Evolutionary conservation across 306 rosid genomes (phyloP), one percentile per base, ranked within the genome.

Genomic region (Clitoria ternatea): DNA sequence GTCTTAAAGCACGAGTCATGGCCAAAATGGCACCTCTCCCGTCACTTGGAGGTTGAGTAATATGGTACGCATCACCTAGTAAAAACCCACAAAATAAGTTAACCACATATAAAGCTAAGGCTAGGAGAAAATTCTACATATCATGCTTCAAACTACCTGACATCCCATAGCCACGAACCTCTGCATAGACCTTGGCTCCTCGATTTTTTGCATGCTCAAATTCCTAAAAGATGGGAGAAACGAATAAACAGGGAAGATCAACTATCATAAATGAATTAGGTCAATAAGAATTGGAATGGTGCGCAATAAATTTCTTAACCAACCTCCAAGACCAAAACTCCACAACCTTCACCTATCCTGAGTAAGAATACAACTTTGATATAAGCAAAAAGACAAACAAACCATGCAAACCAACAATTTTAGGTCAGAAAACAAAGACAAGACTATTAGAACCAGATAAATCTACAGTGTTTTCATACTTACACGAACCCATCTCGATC

Each of bases 21-120:
- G 98, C 97, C 70, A 94, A 79, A 86, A 89, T 85, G 70, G 96
- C 97, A 59, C 96, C 97, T 82, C 94, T 87, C 83, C 98, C 98
- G 60, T 89, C 86, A 76, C 30, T 65, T 73, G 87, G 96, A 1
- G 97, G 98, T 80, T 94, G 97, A 75, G 97, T 94, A 69, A 94
- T 94, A 77, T 94, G 98, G 74, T 87, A 64, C 48, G 98, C 98
- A 76, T 93, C 98, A 49, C 98, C 96, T 93, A 43, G 40, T 73
- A 30, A 63, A 40, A 60, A 74, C 62, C 56, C 64, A 22, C 61
- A 48, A 79, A 69, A 77, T 27, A 72, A 71, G 63, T 66, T 71
- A 79, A 55, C 13, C 75, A 48, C 36, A 53, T 22, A 52, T 18
- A 13, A 54, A 62, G 69, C 14, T 32, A 61, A 50, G 52, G 33